Conservation (phyloP, 208 protist genomes). For the Herpetomonas tarakana region DNA sequence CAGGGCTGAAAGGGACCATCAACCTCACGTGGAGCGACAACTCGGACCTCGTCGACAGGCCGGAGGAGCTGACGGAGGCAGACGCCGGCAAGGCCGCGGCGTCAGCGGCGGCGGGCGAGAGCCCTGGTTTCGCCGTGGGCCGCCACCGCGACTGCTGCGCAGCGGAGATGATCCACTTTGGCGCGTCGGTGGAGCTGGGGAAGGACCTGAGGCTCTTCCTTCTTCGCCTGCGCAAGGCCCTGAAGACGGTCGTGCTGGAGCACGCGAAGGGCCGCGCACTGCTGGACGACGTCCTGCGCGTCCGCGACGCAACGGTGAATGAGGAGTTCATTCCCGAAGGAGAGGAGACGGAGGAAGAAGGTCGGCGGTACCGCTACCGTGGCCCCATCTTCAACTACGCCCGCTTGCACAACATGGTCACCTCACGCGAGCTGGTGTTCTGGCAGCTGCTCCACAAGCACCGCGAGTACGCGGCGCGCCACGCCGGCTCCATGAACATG, state of each 20-base stretch:
- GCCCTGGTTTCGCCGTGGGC: slow-evolving; percentile 22
- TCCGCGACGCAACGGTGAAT: slow-evolving; percentile 41
- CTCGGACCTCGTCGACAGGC: slow-evolving; percentile 21
- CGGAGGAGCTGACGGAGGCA: slow-evolving; percentile 9
- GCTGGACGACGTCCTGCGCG: slow-evolving; percentile 37
- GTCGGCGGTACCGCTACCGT: slow-evolving; percentile 53
- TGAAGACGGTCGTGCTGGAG: slow-evolving; percentile 42
- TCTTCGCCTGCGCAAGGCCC: slow-evolving; percentile 30
- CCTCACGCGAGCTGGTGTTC: slow-evolving; percentile 38
- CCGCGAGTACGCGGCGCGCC: slow-evolving; percentile 61
- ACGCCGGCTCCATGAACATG: slow-evolving; percentile 54
- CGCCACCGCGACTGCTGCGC: slow-evolving; percentile 65
- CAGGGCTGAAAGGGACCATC: slow-evolving; percentile 29
- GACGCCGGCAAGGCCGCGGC: not conserved
- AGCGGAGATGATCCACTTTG: slow-evolving; percentile 57
- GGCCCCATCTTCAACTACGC: slow-evolving; percentile 66
- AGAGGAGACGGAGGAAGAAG: slow-evolving; percentile 18
- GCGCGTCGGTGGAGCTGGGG: slow-evolving; percentile 49
- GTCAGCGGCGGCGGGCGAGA: not conserved
- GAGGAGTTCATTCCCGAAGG: slow-evolving; percentile 70
- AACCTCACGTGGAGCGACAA: slow-evolving; percentile 30
- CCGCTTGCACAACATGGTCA: slow-evolving; percentile 71
- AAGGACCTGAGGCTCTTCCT: slow-evolving; percentile 51
- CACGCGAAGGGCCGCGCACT: slow-evolving; percentile 21
- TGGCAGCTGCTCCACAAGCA: slow-evolving; percentile 55